Conservation (phyloP, 1,284 basidiomycete species). For the Microbotryum silenes-acaulis region DNA sequence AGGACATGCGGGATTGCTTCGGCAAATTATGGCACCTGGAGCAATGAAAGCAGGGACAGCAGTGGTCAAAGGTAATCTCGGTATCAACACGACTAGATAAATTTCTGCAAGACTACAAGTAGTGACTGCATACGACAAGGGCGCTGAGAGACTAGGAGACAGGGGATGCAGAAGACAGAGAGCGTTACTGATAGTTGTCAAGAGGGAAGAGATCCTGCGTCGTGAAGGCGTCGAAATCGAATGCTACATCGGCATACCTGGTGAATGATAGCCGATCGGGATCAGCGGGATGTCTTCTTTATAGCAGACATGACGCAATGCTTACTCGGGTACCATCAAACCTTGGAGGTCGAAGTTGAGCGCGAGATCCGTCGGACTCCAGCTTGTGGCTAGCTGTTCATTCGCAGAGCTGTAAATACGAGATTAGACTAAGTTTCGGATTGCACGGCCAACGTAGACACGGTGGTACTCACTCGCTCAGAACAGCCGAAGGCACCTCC, state of each 20-base stretch:
- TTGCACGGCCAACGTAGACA: no score
- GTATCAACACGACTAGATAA: no score
- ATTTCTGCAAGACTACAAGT: no score
- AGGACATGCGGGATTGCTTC: constrained; percentile 41
- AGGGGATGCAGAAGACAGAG: constrained; percentile 26
- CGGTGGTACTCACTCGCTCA: no score
- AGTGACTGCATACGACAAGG: no score
- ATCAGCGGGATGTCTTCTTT: not conserved
- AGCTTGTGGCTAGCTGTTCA: not conserved
- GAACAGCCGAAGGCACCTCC: not conserved
- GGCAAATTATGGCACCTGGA: constrained; percentile 24
- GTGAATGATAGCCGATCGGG: not conserved
- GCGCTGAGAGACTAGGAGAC: not conserved
- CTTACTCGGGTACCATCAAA: constrained; percentile 17
- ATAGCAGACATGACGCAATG: not conserved
- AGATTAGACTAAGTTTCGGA: not conserved
- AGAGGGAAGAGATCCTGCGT: constrained; percentile 7
- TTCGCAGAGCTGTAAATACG: not conserved
- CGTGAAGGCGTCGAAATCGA: constrained; percentile 14
- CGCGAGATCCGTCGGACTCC: not conserved
- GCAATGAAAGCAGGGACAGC: no score
- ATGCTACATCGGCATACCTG: constrained; percentile 9
- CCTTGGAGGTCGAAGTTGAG: constrained; percentile 12
- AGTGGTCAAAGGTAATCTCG: no score
- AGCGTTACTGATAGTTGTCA: not conserved